phyloP scores from a whole-genome alignment of 805 yeast species.

The Cyberlindnera suaveolens region DNA sequence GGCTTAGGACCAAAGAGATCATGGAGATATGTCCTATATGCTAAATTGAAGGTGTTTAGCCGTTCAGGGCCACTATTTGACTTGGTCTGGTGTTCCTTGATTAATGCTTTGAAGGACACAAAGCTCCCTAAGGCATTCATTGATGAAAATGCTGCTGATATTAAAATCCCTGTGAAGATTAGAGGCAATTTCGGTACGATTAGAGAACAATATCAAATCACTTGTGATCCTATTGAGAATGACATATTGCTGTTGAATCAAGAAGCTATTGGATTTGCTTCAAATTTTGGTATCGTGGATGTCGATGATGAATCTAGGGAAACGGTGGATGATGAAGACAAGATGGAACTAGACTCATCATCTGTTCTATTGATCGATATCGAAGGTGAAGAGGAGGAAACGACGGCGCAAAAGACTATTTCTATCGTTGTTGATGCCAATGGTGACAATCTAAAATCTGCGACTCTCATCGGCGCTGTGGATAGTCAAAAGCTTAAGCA shows the following conservation, averaged over 20 bases:
- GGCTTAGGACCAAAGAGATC: constrained; percentile 35
- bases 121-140: constrained; percentile 62
- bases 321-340: constrained; percentile 24
- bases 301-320: constrained; percentile 31
- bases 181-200: constrained; percentile 43
- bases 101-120: constrained; percentile 54
- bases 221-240: constrained; percentile 45
- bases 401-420: constrained; percentile 47
- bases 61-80: constrained; percentile 81
- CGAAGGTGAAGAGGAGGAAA: constrained; percentile 83
- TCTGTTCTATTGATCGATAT: constrained; percentile 59
- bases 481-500: constrained; percentile 38
- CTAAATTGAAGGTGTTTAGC: constrained; percentile 70
- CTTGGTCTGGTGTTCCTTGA: constrained; percentile 61
- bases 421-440: constrained; percentile 32
- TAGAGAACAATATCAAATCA: constrained; percentile 43
- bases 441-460: constrained; percentile 31
- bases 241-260: constrained; percentile 34
- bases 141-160: constrained; percentile 53
- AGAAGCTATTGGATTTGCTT: constrained; percentile 33
- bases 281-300: constrained; percentile 56
- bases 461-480: constrained; percentile 45
- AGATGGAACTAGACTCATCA: constrained; percentile 27
- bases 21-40: constrained; percentile 58
- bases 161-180: constrained; percentile 45